phyloP scores from a whole-genome alignment of 148 eudicot genomes.

The Nyssa sinensis region DNA sequence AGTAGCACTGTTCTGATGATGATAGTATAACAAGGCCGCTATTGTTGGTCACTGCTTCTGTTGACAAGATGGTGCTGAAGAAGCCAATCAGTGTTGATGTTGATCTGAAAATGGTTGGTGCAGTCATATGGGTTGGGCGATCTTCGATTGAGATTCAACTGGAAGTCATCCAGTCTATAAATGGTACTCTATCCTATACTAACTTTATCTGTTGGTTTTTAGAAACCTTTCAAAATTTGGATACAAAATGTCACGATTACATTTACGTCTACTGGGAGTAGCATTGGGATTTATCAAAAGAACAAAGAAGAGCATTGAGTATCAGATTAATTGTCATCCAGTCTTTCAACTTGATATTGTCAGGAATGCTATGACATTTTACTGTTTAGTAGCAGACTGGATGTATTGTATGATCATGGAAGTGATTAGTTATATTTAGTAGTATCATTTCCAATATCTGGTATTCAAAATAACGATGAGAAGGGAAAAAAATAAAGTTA shows the following conservation, averaged over 20 bases:
- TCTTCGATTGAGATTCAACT: conserved; percentile 98
- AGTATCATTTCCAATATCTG: no score
- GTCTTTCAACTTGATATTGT: background rate
- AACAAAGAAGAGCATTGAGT: background rate
- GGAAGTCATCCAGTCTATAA: conserved; percentile 62
- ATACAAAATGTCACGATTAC: background rate
- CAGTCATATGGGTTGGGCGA: conserved; percentile 92
- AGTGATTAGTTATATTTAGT: no score
- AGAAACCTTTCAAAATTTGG: background rate
- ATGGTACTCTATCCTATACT: conserved; percentile 42
- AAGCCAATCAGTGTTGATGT: conserved; percentile 76
- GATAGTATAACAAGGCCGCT: conserved; percentile 90
- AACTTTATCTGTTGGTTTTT: background rate
- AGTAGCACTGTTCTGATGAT: conserved; percentile 88
- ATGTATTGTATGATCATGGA: no score
- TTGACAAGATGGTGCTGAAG: conserved; percentile 87
- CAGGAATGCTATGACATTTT: background rate
- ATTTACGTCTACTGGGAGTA: background rate
- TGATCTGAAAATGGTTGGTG: conserved; percentile 79
- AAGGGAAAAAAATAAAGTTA: no score
- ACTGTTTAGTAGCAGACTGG: no score
- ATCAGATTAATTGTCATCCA: background rate
- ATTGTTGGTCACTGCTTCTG: conserved; percentile 88
- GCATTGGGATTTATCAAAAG: background rate
- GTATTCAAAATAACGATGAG: no score